These are phyloP conservation scores for Aspergillus asperescens DNA, from an alignment of 495 filamentous ascomycete genomes.

Conservation along the genomic window DNA sequence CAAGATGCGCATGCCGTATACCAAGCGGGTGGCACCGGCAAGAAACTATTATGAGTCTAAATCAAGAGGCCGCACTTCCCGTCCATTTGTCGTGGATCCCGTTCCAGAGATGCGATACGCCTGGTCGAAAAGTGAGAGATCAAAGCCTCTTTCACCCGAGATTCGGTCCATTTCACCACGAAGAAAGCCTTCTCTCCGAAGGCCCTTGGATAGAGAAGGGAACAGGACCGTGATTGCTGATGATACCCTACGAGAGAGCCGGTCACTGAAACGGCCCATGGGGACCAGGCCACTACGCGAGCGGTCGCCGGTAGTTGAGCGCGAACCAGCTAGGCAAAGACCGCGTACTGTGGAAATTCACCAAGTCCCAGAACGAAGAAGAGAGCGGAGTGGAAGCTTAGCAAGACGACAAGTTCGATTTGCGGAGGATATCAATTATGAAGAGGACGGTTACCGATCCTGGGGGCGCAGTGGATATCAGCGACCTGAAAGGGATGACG, in stretches of 20 bases:
- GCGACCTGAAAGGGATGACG: neutral
- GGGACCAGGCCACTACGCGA: slow-evolving; percentile 18
- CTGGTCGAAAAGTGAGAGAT: neutral
- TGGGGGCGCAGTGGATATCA: neutral
- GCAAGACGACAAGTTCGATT: slow-evolving; percentile 18
- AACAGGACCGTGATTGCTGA: neutral
- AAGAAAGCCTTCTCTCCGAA: neutral
- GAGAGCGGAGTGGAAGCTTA: slow-evolving; percentile 5
- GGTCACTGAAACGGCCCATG: neutral
- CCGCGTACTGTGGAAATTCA: slow-evolving; percentile 15
- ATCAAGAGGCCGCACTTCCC: slow-evolving; percentile 9
- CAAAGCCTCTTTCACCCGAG: slow-evolving; percentile 3
- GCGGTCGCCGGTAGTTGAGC: slow-evolving; percentile 19
- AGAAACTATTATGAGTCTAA: neutral
- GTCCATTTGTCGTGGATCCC: slow-evolving; percentile 15
- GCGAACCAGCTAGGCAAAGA: slow-evolving; percentile 15
- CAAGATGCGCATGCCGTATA: slow-evolving; percentile 15
- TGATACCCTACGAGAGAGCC: neutral
- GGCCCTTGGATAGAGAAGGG: neutral
- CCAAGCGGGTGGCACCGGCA: neutral
- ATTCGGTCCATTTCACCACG: slow-evolving; percentile 10
- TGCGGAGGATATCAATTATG: slow-evolving; percentile 12
- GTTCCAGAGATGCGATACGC: neutral
- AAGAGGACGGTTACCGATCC: slow-evolving; percentile 1
- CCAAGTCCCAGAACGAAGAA: slow-evolving; percentile 1